A percentile compares a stretch with the other conserved stretches of the same genome.
Evolutionary conservation across 2,329 filamentous ascomycete species (phyloP).

Genomic region (Metarhizium humberi): DNA sequence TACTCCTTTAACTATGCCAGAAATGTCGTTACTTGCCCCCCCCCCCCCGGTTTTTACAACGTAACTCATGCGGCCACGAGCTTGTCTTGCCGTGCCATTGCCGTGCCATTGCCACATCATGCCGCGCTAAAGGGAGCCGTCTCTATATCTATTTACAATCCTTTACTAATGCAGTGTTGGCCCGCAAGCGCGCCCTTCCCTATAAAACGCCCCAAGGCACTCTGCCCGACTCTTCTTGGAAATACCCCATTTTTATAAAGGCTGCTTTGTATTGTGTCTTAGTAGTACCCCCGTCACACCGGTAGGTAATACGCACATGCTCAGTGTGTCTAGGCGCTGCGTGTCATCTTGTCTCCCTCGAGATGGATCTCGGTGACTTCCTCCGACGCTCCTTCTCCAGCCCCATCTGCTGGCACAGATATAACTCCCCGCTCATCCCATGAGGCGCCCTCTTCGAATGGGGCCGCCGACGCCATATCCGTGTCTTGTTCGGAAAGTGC

Average conservation of each 20-base stretch:
- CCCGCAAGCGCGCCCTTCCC: slow-evolving; percentile 1
- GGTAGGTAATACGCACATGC: neutral
- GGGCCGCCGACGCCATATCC: slow-evolving; percentile 17
- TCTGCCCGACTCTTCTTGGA: neutral
- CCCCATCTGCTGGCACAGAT: slow-evolving; percentile 27
- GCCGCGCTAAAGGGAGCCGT: slow-evolving; percentile 1
- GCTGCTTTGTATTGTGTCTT: neutral
- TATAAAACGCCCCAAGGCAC: neutral
- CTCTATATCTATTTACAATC: slow-evolving; percentile 11
- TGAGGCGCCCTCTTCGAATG: slow-evolving; percentile 7
- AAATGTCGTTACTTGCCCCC: neutral
- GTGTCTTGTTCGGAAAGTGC: slow-evolving; percentile 19
- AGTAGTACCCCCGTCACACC: neutral
- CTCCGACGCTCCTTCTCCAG: slow-evolving; percentile 28
- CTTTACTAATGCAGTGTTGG: slow-evolving; percentile 2
- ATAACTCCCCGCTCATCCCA: slow-evolving; percentile 29
- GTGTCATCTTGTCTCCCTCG: slow-evolving; percentile 26
- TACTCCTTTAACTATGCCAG: neutral
- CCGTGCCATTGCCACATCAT: slow-evolving; percentile 9
- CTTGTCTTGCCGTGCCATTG: neutral
- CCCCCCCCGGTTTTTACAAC: neutral
- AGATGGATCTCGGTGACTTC: slow-evolving; percentile 42
- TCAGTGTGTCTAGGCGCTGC: slow-evolving; percentile 9
- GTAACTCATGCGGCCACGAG: slow-evolving; percentile 9
- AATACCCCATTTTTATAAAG: neutral